Percentiles rank a stretch among this genome's conserved stretches.
Evolutionary conservation across 306 rosid genomes (phyloP).

Genomic region (Cotoneaster glaucophyllus): DNA sequence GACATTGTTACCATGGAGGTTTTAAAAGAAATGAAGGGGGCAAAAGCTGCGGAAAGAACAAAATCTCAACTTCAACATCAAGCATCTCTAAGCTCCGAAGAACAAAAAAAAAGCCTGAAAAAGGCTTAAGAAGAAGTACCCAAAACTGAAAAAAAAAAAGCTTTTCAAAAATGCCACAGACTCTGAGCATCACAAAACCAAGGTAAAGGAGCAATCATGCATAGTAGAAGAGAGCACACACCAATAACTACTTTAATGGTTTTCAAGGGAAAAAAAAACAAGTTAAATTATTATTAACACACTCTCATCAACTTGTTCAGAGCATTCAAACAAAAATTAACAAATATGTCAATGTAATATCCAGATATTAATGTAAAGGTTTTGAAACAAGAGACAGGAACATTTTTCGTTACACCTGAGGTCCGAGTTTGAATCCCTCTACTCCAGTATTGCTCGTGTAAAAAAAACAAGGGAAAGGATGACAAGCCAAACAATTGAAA

Average conservation of each 20-base stretch:
- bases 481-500: background rate
- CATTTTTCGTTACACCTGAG: background rate
- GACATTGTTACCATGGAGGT: slow-evolving; percentile 31
- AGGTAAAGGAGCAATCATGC: slow-evolving; percentile 23
- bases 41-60: slow-evolving; percentile 36
- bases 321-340: background rate
- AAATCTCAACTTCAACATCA: slow-evolving; percentile 56
- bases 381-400: background rate
- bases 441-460: background rate
- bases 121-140: slow-evolving; percentile 40
- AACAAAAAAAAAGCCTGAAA: slow-evolving; percentile 38
- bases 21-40: background rate
- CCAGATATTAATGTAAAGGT: background rate
- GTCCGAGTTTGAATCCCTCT: background rate
- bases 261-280: background rate
- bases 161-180: slow-evolving; percentile 35
- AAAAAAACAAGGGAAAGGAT: background rate
- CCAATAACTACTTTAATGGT: background rate
- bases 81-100: slow-evolving; percentile 35
- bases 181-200: slow-evolving; percentile 37
- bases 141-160: slow-evolving; percentile 27
- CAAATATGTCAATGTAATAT: background rate
- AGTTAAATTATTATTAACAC: background rate
- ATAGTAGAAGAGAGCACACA: slow-evolving; percentile 13
- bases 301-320: background rate